phyloP scores from a whole-genome alignment of 2,329 filamentous ascomycete species.

The Helminthosporium solani region DNA sequence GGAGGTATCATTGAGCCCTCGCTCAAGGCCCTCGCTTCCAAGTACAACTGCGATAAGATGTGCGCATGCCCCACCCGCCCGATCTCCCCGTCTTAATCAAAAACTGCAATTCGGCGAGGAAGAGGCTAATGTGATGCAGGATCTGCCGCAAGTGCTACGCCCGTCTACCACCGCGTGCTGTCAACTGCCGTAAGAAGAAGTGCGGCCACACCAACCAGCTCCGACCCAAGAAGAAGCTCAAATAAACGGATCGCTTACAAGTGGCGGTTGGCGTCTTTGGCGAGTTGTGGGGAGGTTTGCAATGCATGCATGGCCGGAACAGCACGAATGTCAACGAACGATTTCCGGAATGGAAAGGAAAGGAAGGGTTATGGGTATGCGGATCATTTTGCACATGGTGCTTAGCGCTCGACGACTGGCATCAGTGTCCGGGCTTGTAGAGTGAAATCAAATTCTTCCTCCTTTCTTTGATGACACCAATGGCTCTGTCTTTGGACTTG shows the following conservation, averaged over 20 bases:
- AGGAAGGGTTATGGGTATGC: slow-evolving; percentile 13
- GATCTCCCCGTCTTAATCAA: not conserved
- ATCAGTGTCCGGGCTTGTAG: slow-evolving; percentile 33
- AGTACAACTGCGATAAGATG: slow-evolving; percentile 99
- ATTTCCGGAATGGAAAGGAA: slow-evolving; percentile 23
- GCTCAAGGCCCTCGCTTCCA: slow-evolving; percentile 95
- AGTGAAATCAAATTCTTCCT: slow-evolving; percentile 37
- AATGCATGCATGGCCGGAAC: not conserved
- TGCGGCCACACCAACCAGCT: slow-evolving; percentile 99
- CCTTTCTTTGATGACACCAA: slow-evolving; percentile 21
- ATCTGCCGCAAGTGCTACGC: slow-evolving; percentile 99
- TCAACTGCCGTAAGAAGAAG: slow-evolving; percentile 99
- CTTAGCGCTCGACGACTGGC: slow-evolving; percentile 28
- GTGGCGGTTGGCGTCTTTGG: slow-evolving; percentile 28
- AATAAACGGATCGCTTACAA: slow-evolving; percentile 60
- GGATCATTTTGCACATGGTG: slow-evolving; percentile 27
- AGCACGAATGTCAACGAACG: slow-evolving; percentile 34
- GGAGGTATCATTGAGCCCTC: slow-evolving; percentile 98
- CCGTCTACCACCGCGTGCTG: slow-evolving; percentile 94
- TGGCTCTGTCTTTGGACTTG: too few relatives aligned
- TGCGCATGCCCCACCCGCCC: slow-evolving; percentile 2
- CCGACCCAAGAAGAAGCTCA: slow-evolving; percentile 99
- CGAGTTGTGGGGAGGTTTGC: slow-evolving; percentile 26
- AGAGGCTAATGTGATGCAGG: slow-evolving; percentile 14
- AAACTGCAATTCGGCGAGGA: not conserved